Conservation (phyloP, 495 filamentous ascomycete species). For the Halenospora varia region DNA sequence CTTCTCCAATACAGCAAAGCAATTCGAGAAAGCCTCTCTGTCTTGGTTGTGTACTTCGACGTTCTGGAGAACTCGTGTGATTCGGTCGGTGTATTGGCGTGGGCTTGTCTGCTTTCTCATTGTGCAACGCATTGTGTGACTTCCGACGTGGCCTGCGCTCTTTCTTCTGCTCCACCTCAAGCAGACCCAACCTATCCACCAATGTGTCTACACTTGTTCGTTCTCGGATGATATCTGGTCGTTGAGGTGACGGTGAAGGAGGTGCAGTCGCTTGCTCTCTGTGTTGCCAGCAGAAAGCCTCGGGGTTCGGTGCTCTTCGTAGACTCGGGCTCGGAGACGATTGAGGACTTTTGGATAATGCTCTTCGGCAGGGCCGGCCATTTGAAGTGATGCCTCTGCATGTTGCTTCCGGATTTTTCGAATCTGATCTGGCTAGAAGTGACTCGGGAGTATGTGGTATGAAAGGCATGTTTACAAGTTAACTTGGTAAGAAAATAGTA, state of each 20-base stretch:
- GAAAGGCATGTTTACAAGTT: slow-evolving; percentile 21
- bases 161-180: slow-evolving; percentile 30
- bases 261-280: slow-evolving; percentile 71
- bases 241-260: slow-evolving; percentile 17
- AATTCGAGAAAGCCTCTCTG: slow-evolving; percentile 14
- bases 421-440: slow-evolving; percentile 70
- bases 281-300: slow-evolving; percentile 86
- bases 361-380: slow-evolving; percentile 75
- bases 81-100: background rate
- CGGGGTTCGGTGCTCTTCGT: slow-evolving; percentile 9
- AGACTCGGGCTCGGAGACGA: slow-evolving; percentile 28
- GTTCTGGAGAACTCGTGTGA: slow-evolving; percentile 1
- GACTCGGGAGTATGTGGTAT: slow-evolving; percentile 83
- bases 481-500: slow-evolving; percentile 1
- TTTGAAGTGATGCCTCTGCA: slow-evolving; percentile 79
- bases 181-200: slow-evolving; percentile 70
- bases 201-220: slow-evolving; percentile 80
- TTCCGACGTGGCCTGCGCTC: slow-evolving; percentile 10
- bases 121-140: background rate
- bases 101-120: slow-evolving; percentile 1
- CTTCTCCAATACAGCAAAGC: slow-evolving; percentile 23
- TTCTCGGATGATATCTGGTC: slow-evolving; percentile 35
- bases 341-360: slow-evolving; percentile 43
- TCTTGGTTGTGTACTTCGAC: background rate
- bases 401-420: slow-evolving; percentile 76